phyloP scores from a whole-genome alignment of 768 basidiomycete genomes.

The Termitomyces sp. region DNA sequence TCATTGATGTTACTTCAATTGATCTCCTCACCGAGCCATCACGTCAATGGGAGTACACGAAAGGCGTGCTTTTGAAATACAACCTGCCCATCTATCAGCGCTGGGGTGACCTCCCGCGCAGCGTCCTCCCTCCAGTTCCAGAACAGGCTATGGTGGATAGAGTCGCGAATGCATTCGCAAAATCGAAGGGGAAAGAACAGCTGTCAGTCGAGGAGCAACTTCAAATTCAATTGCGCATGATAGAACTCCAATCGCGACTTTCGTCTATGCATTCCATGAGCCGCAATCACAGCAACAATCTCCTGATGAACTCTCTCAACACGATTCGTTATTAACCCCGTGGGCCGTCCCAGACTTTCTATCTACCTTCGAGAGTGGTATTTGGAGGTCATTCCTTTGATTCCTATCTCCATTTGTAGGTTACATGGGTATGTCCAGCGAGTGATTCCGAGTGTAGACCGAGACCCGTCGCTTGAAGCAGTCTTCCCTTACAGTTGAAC shows the following conservation, averaged over 20 bases:
- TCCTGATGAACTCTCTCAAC: background rate
- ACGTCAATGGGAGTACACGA: constrained; percentile 5
- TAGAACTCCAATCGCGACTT: background rate
- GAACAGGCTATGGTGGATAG: constrained; percentile 8
- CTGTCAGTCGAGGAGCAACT: background rate
- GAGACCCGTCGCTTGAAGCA: no score
- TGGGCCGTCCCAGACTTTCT: background rate
- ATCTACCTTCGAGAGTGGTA: no score
- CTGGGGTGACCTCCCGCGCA: constrained; percentile 12
- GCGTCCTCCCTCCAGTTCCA: constrained; percentile 6
- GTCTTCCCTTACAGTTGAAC: no score
- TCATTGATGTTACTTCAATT: constrained; percentile 7
- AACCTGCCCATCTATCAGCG: constrained; percentile 6
- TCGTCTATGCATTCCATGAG: no score
- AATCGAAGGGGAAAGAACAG: background rate
- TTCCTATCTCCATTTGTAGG: no score
- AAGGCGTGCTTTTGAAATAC: constrained; percentile 8
- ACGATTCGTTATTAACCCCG: background rate
- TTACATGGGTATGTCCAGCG: no score
- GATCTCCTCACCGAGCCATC: constrained; percentile 9
- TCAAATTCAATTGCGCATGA: background rate
- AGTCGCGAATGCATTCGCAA: background rate
- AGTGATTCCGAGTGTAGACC: no score
- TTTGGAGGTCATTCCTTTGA: no score
- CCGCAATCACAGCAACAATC: background rate